Conservation (phyloP, 2,329 filamentous ascomycete species). For the Lomentospora prolificans region DNA sequence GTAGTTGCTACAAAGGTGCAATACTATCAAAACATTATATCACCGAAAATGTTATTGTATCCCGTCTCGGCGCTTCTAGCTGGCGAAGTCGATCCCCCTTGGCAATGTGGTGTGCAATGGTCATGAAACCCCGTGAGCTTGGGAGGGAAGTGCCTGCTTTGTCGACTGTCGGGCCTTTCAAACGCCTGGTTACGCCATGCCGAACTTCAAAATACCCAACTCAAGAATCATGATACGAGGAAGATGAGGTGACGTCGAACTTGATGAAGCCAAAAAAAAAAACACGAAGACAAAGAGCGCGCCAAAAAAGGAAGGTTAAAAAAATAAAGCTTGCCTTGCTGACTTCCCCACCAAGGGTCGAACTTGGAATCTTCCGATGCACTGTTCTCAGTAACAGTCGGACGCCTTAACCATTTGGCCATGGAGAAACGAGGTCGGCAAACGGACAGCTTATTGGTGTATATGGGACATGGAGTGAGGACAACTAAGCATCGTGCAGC, state of each 20-base stretch:
- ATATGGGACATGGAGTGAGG: neutral
- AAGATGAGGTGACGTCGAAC: too few species aligned
- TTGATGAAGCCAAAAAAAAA: too few species aligned
- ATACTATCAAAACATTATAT: neutral
- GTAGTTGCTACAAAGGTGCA: neutral
- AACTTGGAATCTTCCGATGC: slow-evolving; percentile 9
- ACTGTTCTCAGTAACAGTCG: slow-evolving; percentile 4
- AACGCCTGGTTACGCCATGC: neutral
- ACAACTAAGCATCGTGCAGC: neutral
- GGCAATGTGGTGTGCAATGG: too few species aligned
- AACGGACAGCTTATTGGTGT: neutral
- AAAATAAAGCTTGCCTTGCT: neutral
- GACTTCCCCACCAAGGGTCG: slow-evolving; percentile 9
- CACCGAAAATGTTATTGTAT: too few species aligned
- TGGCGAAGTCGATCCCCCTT: too few species aligned
- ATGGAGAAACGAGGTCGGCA: slow-evolving; percentile 4
- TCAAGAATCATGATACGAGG: neutral
- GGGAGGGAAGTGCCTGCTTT: too few species aligned
- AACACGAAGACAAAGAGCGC: neutral
- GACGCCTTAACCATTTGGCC: slow-evolving; percentile 9
- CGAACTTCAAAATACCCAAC: neutral
- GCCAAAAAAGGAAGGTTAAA: neutral
- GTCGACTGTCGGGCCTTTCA: too few species aligned
- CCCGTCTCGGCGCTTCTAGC: too few species aligned
- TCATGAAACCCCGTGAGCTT: too few species aligned